Percentiles rank a stretch among this genome's conserved stretches.
These are phyloP conservation scores for Pseudocercospora cruenta DNA, from an alignment of 2,329 filamentous ascomycete genomes.

Conservation along the genomic window DNA sequence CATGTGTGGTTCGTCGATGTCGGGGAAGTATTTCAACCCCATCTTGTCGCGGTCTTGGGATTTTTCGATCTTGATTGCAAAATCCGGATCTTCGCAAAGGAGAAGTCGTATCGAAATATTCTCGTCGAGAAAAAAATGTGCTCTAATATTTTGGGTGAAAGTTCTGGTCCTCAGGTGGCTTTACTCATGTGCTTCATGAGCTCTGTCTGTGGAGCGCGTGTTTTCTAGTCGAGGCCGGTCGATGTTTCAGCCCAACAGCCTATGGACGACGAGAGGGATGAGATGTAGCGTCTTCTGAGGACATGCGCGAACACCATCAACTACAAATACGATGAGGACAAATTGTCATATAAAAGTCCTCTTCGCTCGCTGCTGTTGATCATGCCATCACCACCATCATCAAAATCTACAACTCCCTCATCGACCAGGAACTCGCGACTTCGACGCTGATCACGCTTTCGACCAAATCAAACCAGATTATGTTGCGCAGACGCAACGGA, in stretches of 20 bases:
- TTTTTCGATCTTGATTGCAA: neutral
- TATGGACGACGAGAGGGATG: conserved; percentile 5
- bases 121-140: too few species aligned
- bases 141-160: too few species aligned
- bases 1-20: neutral
- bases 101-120: neutral
- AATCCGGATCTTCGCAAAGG: neutral
- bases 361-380: neutral
- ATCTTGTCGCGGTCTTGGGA: neutral
- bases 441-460: neutral
- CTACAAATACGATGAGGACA: neutral
- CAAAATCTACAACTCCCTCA: neutral
- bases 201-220: neutral
- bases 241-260: conserved; percentile 2
- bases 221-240: neutral
- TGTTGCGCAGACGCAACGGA: neutral
- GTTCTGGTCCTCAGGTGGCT: neutral
- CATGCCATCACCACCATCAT: too few species aligned
- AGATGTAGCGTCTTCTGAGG: neutral
- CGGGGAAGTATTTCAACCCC: neutral
- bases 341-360: neutral
- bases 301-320: neutral
- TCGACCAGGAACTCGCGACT: too few species aligned
- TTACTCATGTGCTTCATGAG: neutral
- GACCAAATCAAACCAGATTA: neutral